These are phyloP conservation scores for Glycine tomentella DNA, from an alignment of 306 rosid genomes.

Conservation along the genomic window DNA sequence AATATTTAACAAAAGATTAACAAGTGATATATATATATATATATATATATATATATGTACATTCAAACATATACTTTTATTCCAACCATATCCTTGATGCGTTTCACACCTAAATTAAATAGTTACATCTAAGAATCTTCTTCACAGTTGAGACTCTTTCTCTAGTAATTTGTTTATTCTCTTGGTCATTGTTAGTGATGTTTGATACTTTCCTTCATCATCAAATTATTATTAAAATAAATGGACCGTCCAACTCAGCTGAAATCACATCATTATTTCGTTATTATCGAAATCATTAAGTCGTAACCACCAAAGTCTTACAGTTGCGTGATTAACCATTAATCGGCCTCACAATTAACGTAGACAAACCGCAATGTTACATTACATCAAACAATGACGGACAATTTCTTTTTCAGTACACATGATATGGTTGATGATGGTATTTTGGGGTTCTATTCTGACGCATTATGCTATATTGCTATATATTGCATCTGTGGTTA, in stretches of 20 bases:
- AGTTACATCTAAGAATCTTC: too few species aligned
- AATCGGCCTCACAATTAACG: background rate
- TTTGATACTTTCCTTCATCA: background rate
- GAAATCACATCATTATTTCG: background rate
- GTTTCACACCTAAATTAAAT: too few species aligned
- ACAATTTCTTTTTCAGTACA: background rate
- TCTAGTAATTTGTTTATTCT: background rate
- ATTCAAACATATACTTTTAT: too few species aligned
- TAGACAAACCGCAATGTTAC: background rate
- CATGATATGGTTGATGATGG: background rate
- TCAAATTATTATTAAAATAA: background rate
- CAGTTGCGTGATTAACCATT: slow-evolving; percentile 1
- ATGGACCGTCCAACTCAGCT: background rate
- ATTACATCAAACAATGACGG: background rate
- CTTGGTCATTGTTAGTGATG: background rate
- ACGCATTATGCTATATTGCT: background rate
- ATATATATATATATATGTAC: too few species aligned
- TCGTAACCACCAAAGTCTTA: background rate
- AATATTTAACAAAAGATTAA: too few species aligned
- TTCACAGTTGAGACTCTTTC: too few species aligned
- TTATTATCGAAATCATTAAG: background rate
- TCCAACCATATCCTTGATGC: too few species aligned
- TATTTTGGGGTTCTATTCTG: background rate
- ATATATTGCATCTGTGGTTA: background rate
- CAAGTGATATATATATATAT: too few species aligned